Evolutionary conservation across 2,329 filamentous ascomycete genomes (phyloP).

Genomic region (Fusarium ambrosium): DNA sequence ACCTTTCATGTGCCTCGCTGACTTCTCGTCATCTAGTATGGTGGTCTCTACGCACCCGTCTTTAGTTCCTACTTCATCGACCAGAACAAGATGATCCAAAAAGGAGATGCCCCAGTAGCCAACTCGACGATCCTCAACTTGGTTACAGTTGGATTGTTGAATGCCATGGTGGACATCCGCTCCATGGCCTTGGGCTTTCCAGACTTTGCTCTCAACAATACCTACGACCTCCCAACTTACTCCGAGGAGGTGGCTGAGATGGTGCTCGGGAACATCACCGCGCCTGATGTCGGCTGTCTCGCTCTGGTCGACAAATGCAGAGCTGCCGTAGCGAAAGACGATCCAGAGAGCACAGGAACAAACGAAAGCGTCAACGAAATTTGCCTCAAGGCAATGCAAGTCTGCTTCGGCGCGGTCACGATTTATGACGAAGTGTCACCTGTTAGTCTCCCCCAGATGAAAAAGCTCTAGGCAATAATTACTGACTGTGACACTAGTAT

Average conservation of each 20-base stretch:
- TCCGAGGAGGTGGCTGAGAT: constrained; percentile 54
- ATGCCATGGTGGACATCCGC: constrained; percentile 74
- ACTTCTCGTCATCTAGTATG: constrained; percentile 56
- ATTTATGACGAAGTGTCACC: constrained; percentile 4
- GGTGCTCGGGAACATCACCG: constrained; percentile 22
- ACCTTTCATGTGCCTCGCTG: neutral
- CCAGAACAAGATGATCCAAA: constrained; percentile 66
- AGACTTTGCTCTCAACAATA: constrained; percentile 70
- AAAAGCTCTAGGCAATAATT: neutral
- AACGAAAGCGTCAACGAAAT: constrained; percentile 54
- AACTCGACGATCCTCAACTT: constrained; percentile 64
- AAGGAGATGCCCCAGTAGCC: constrained; percentile 41
- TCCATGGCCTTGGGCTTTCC: constrained; percentile 69
- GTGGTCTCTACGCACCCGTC: constrained; percentile 74
- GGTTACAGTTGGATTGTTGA: constrained; percentile 73
- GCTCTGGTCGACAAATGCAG: constrained; percentile 66
- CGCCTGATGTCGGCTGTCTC: constrained; percentile 59
- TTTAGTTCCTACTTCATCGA: constrained; percentile 67
- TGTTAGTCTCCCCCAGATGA: neutral
- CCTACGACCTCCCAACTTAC: constrained; percentile 71
- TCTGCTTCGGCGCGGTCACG: constrained; percentile 19
- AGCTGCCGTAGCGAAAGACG: constrained; percentile 40
- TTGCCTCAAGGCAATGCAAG: constrained; percentile 63
- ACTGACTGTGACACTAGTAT: constrained; percentile 51
- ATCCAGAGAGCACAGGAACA: constrained; percentile 56